Evolutionary conservation across 495 filamentous ascomycete genomes (phyloP).

Genomic region (Neurospora cerealis): DNA sequence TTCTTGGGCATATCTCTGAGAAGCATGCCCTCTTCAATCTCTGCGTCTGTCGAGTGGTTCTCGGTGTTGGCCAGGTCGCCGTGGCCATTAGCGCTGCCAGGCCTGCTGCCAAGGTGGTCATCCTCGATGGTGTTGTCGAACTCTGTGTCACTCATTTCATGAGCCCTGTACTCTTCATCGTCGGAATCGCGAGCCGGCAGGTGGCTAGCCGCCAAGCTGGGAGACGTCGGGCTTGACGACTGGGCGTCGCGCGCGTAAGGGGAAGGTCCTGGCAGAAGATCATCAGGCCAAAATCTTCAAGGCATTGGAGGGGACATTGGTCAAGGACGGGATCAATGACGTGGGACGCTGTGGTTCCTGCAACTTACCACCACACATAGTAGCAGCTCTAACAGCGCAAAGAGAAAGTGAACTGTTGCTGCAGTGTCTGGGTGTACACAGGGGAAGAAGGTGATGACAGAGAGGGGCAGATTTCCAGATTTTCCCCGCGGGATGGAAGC

Average conservation of each 20-base stretch:
- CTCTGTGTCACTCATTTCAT: constrained; percentile 19
- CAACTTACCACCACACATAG: neutral
- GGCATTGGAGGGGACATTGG: neutral
- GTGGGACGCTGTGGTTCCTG: neutral
- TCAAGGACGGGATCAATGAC: neutral
- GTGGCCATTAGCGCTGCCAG: neutral
- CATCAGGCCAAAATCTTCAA: neutral
- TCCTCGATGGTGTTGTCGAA: constrained; percentile 14
- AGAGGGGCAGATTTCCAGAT: neutral
- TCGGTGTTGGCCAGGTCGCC: neutral
- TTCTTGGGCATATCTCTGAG: constrained; percentile 65
- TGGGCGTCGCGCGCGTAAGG: constrained; percentile 11
- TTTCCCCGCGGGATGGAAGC: neutral
- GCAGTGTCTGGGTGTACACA: neutral
- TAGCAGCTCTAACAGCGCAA: neutral
- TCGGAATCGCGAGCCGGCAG: constrained; percentile 20
- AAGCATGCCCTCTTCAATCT: constrained; percentile 49
- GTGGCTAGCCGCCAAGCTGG: constrained; percentile 14
- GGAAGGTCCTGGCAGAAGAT: constrained; percentile 5
- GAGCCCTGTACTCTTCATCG: constrained; percentile 19
- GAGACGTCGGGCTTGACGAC: constrained; percentile 21
- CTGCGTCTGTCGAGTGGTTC: constrained; percentile 1
- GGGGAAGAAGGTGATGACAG: neutral
- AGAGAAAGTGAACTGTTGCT: neutral
- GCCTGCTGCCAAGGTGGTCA: neutral